Percentiles rank a stretch among this genome's conserved stretches.
Conservation (phyloP, 2,329 filamentous ascomycete species). For the Aspergillus sp. region DNA sequence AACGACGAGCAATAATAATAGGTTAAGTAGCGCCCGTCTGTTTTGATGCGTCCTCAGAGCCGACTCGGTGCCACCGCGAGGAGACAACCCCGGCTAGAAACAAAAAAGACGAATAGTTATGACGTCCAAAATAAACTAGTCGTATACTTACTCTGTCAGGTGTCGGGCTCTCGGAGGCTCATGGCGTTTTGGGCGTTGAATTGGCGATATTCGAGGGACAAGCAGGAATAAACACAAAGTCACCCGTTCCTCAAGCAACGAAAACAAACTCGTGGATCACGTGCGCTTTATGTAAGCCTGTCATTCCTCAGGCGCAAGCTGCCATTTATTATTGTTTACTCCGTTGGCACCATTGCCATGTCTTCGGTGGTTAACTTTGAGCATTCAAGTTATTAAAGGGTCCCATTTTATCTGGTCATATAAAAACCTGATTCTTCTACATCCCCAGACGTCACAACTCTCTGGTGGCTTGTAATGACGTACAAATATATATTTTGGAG, state of each 20-base stretch:
- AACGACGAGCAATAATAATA: constrained; percentile 27
- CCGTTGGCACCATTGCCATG: not conserved
- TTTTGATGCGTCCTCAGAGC: constrained; percentile 27
- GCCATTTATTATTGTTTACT: constrained; percentile 1
- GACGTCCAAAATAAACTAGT: not conserved
- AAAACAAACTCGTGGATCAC: constrained; percentile 35
- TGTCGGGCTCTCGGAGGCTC: constrained; percentile 21
- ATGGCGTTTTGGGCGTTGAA: constrained; percentile 22
- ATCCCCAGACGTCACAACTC: too few relatives aligned
- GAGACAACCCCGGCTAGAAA: constrained; percentile 3
- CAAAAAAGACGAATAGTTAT: not conserved
- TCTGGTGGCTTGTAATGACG: too few relatives aligned
- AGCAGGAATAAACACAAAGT: constrained; percentile 38
- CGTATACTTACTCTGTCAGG: constrained; percentile 7
- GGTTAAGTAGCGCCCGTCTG: constrained; percentile 18
- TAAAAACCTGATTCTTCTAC: too few relatives aligned
- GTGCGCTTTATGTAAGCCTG: constrained; percentile 26
- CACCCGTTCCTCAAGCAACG: constrained; percentile 44
- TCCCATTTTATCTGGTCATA: too few relatives aligned
- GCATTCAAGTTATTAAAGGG: too few relatives aligned
- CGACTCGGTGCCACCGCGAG: constrained; percentile 20
- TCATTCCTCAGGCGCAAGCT: constrained; percentile 18
- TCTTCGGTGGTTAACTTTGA: not conserved
- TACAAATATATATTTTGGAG: too few relatives aligned
- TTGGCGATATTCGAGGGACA: constrained; percentile 24